Evolutionary conservation across 345 rosid species (phyloP).

Genomic region (Hibiscus syriacus): DNA sequence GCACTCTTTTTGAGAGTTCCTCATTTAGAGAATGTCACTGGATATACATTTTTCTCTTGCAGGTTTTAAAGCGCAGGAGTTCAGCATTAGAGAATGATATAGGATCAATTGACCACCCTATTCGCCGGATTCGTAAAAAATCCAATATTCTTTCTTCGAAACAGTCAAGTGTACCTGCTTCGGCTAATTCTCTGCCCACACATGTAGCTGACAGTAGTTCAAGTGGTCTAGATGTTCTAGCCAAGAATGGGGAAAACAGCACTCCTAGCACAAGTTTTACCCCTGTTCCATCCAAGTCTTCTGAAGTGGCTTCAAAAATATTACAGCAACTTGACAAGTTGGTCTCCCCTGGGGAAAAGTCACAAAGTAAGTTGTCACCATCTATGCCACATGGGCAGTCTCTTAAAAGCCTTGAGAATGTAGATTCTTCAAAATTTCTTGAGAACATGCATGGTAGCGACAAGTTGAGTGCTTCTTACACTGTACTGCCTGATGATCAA

Average conservation of each 20-base stretch:
- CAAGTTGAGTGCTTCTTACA: slow-evolving; percentile 17
- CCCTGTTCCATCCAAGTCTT: slow-evolving; percentile 67
- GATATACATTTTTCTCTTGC: slow-evolving; percentile 17
- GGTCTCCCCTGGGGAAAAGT: slow-evolving; percentile 56
- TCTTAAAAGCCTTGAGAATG: slow-evolving; percentile 65
- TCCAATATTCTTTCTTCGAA: slow-evolving; percentile 46
- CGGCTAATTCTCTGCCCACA: slow-evolving; percentile 21
- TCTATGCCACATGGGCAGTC: slow-evolving; percentile 72
- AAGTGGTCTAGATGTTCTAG: slow-evolving; percentile 24
- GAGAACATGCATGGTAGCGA: slow-evolving; percentile 41
- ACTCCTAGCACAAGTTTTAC: slow-evolving; percentile 34
- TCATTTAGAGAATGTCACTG: neutral
- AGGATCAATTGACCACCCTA: slow-evolving; percentile 70
- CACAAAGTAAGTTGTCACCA: slow-evolving; percentile 66
- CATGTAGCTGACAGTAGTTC: slow-evolving; percentile 23
- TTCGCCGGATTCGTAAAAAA: slow-evolving; percentile 87
- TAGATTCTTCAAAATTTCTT: slow-evolving; percentile 43
- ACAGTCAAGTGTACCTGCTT: slow-evolving; percentile 33
- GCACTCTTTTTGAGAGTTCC: neutral
- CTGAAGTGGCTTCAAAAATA: slow-evolving; percentile 74
- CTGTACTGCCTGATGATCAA: slow-evolving; percentile 19
- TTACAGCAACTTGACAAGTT: slow-evolving; percentile 61
- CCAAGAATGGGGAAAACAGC: slow-evolving; percentile 30
- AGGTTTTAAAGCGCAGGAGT: no score
- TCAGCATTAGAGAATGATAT: slow-evolving; percentile 67